Percentiles rank a stretch among this genome's conserved stretches.
Evolutionary conservation across 1,284 basidiomycete genomes (phyloP).

Genomic region (Pseudozyma sp.): DNA sequence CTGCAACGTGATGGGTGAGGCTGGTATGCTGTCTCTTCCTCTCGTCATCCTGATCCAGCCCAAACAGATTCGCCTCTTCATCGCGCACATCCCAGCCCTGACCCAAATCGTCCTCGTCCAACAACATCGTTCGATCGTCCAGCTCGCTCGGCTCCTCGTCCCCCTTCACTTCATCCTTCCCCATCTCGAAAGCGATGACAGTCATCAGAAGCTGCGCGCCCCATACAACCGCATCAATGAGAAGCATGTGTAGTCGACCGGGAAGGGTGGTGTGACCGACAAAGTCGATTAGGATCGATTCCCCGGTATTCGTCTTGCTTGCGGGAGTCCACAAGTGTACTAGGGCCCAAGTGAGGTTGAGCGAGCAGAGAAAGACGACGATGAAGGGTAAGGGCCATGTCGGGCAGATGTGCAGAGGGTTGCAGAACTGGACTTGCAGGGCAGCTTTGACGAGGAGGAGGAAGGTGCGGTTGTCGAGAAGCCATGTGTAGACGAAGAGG

Average conservation of each 20-base stretch:
- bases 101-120: constrained; percentile 16
- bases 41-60: constrained; percentile 23
- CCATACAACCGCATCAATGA: constrained; percentile 35
- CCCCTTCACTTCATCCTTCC: constrained; percentile 30
- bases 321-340: constrained; percentile 26
- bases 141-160: constrained; percentile 35
- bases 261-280: constrained; percentile 45
- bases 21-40: constrained; percentile 15
- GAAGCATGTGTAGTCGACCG: constrained; percentile 41
- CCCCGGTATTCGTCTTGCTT: constrained; percentile 7
- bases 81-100: constrained; percentile 47
- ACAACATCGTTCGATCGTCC: constrained; percentile 23
- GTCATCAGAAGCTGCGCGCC: constrained; percentile 40
- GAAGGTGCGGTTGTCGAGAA: constrained; percentile 49
- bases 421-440: constrained; percentile 51
- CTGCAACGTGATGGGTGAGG: constrained; percentile 42
- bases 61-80: constrained; percentile 41
- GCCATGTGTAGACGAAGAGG: constrained; percentile 58
- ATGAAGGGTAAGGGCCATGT: constrained; percentile 45
- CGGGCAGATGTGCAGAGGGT: constrained; percentile 39
- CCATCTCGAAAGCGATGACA: constrained; percentile 44
- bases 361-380: constrained; percentile 35
- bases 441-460: constrained; percentile 41
- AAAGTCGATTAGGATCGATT: constrained; percentile 58
- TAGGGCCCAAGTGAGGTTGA: constrained; percentile 41